Conservation (phyloP, 2,329 filamentous ascomycete genomes). For the Pyricularia sp. region DNA sequence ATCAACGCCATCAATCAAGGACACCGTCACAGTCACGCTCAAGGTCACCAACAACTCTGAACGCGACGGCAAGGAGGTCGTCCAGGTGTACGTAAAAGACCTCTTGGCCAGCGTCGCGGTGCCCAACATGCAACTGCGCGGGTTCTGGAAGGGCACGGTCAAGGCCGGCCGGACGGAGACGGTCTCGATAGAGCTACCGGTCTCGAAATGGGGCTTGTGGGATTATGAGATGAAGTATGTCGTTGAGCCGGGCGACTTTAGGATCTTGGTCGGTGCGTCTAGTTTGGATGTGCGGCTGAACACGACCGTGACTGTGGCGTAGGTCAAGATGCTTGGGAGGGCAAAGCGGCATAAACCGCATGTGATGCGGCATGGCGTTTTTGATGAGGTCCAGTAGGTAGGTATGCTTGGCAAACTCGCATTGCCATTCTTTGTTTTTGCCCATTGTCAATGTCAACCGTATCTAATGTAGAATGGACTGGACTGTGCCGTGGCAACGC, state of each 20-base stretch:
- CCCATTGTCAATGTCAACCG: not conserved
- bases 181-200: conserved; percentile 36
- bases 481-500: not conserved
- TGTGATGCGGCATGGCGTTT: not conserved
- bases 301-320: conserved; percentile 38
- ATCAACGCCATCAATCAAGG: conserved; percentile 28
- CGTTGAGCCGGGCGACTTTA: conserved; percentile 58
- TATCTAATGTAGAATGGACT: not conserved
- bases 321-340: not conserved
- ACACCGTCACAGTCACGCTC: conserved; percentile 45
- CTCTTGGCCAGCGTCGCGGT: conserved; percentile 48
- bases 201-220: conserved; percentile 44
- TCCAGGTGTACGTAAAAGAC: conserved; percentile 56
- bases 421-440: not conserved
- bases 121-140: conserved; percentile 51
- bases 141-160: conserved; percentile 53
- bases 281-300: conserved; percentile 43
- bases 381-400: not conserved
- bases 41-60: conserved; percentile 47
- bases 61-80: conserved; percentile 50
- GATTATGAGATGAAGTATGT: conserved; percentile 56
- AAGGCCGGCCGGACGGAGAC: conserved; percentile 44
- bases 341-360: no score
- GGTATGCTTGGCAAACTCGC: not conserved
- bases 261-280: conserved; percentile 46